Conservation (phyloP, 768 basidiomycete genomes). For the Podaxis rugospora region DNA sequence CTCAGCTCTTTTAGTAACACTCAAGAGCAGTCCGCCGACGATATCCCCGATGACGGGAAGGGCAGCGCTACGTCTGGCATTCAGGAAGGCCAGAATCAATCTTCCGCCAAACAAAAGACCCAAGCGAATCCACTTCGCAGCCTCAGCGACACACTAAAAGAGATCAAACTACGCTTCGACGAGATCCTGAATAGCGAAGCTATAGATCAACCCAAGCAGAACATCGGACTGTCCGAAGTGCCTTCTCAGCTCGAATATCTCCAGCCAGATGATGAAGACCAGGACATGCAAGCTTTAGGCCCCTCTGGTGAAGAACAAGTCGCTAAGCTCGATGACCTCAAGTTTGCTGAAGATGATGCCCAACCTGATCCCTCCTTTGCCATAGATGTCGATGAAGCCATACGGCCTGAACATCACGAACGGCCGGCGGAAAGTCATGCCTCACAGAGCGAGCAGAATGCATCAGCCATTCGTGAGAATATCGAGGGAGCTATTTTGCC, state of each 20-base stretch:
- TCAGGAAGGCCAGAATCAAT: slow-evolving; percentile 39
- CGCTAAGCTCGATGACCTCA: slow-evolving; percentile 78
- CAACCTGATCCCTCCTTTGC: slow-evolving; percentile 26
- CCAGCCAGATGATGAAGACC: slow-evolving; percentile 58
- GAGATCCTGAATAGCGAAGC: slow-evolving; percentile 59
- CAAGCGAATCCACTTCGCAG: slow-evolving; percentile 62
- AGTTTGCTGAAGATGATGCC: slow-evolving; percentile 60
- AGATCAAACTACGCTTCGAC: slow-evolving; percentile 79
- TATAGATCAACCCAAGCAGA: slow-evolving; percentile 28
- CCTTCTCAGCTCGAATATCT: slow-evolving; percentile 72
- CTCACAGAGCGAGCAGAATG: slow-evolving; percentile 21
- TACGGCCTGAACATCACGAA: slow-evolving; percentile 23
- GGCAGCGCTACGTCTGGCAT: slow-evolving; percentile 35
- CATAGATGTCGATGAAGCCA: slow-evolving; percentile 45
- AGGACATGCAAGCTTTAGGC: slow-evolving; percentile 87
- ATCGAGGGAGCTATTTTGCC: slow-evolving; percentile 47
- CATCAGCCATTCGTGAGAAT: slow-evolving; percentile 22
- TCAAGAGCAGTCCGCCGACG: slow-evolving; percentile 12
- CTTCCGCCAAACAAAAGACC: slow-evolving; percentile 33
- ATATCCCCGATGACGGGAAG: slow-evolving; percentile 13
- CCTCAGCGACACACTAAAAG: slow-evolving; percentile 78
- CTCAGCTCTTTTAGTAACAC: slow-evolving; percentile 10
- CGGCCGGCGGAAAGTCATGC: slow-evolving; percentile 15
- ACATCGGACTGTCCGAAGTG: slow-evolving; percentile 31
- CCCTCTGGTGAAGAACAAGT: slow-evolving; percentile 81